Base-by-base conservation (phyloP, 2,329 filamentous ascomycete genomes). In the Stromatinia cepivora region DNA sequence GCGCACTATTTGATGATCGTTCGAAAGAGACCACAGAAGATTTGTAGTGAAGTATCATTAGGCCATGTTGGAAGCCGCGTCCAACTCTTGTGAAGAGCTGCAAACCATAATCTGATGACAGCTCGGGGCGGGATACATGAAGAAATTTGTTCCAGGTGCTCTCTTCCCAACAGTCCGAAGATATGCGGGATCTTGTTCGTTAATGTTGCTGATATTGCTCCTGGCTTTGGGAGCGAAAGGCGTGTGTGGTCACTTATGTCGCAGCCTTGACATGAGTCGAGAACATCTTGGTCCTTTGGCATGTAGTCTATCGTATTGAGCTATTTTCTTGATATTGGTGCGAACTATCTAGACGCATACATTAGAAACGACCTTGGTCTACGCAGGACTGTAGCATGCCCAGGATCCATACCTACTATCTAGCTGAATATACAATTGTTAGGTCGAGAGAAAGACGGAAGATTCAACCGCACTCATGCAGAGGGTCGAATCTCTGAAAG, bases 211-310 rank as follows among this genome's bases (percentile, higher is more conserved):
- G 9, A 39, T 63, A 39, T 25, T 13, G 15, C 25, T 52, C 9
- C 25, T 25, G 8, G 25, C 9, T 10, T 17, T 2, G 9, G 22
- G 3, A 13, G 36, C 7, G 36, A 8, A 52, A 39, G 13, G 8
- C 11, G 4, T 63, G 13, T 6, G 7, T 6, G 15, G 25, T 45
- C 7, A 4, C 22, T 17, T 52, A 25, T 39, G 4, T 28, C 8
- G 7, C 98, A 34, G 94, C 97, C 77, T 94, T 88, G 81, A 97
- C 82, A 80, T 94, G 88, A 69, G 94, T 75, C 94, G 92, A 66
- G 98, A 75, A 97, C 90, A 81, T 98, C 94, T 80, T 97, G 94
- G 79, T 98, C 93, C 78, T 92, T 92, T 46, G 94, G 94, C 62
- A 97, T 85, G 82, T 95, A 98, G 75, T 89, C 36, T 11, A 39